phyloP scores from a whole-genome alignment of 2,329 filamentous ascomycete species.

The Monosporascus sp. region DNA sequence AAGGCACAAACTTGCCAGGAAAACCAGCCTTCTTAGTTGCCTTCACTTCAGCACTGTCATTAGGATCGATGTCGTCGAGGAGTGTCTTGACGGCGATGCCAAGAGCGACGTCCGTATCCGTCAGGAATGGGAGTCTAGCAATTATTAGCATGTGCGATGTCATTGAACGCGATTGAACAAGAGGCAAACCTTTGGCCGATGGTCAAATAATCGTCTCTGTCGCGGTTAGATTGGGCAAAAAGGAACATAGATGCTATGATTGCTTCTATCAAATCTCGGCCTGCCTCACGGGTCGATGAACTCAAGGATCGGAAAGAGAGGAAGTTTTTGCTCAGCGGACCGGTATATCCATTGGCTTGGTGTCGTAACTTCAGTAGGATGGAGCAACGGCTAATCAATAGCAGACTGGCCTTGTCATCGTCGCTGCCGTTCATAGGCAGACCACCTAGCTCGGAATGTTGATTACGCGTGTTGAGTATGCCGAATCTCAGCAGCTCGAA shows the following conservation, averaged over 20 bases:
- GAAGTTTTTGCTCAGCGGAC: constrained; percentile 84
- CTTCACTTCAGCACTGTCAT: constrained; percentile 46
- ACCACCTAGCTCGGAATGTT: constrained; percentile 49
- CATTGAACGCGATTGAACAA: constrained; percentile 1
- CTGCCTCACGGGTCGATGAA: constrained; percentile 68
- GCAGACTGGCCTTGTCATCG: constrained; percentile 70
- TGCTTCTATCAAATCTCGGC: constrained; percentile 81
- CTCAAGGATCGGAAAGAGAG: constrained; percentile 82
- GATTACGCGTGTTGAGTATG: constrained; percentile 66
- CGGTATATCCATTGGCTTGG: constrained; percentile 83
- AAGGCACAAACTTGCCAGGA: constrained; percentile 50
- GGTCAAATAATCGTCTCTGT: constrained; percentile 59
- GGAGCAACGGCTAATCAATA: constrained; percentile 81
- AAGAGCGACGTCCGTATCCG: constrained; percentile 68
- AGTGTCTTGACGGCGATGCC: constrained; percentile 78
- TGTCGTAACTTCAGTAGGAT: constrained; percentile 79
- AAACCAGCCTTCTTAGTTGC: constrained; percentile 44
- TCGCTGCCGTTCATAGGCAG: constrained; percentile 54
- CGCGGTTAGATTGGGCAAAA: constrained; percentile 70
- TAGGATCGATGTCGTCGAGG: constrained; percentile 63
- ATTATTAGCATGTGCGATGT: constrained; percentile 9
- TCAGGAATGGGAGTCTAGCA: constrained; percentile 58
- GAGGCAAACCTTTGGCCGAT: constrained; percentile 62
- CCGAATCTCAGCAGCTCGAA: constrained; percentile 80
- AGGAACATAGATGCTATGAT: constrained; percentile 76